Evolutionary conservation across 768 basidiomycete species (phyloP).

Genomic region (Heimioporus sp.): DNA sequence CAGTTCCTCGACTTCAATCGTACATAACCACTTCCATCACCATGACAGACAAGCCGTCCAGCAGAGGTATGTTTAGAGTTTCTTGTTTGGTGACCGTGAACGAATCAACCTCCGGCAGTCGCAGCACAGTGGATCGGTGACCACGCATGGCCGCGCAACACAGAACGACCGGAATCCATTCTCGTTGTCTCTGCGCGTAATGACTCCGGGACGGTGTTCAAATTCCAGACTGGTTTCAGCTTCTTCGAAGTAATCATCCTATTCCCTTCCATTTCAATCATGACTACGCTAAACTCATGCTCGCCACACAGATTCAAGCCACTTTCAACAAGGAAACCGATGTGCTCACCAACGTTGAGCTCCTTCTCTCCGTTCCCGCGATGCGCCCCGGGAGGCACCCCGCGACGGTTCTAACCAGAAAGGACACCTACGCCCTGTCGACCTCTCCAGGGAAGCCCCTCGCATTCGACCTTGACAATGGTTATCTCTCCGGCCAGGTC

Average conservation of each 20-base stretch:
- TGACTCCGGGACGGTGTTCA: too few species aligned
- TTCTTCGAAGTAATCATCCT: not conserved
- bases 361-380: not conserved
- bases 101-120: not conserved
- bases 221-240: too few species aligned
- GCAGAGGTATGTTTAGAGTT: too few species aligned
- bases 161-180: not conserved
- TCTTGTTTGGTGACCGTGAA: too few species aligned
- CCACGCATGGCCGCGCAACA: not conserved
- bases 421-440: not conserved
- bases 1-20: too few species aligned
- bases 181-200: not conserved
- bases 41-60: too few species aligned
- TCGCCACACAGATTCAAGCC: not conserved
- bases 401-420: not conserved
- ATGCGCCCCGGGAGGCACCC: not conserved
- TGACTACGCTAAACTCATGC: not conserved
- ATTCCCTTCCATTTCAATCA: not conserved
- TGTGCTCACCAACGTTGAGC: not conserved
- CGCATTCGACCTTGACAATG: not conserved
- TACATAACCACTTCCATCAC: too few species aligned
- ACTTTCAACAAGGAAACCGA: not conserved
- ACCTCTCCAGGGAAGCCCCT: not conserved
- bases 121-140: not conserved
- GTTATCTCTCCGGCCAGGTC: not conserved